phyloP scores from a whole-genome alignment of 768 basidiomycete genomes.

The Boletus rubescentipes region DNA sequence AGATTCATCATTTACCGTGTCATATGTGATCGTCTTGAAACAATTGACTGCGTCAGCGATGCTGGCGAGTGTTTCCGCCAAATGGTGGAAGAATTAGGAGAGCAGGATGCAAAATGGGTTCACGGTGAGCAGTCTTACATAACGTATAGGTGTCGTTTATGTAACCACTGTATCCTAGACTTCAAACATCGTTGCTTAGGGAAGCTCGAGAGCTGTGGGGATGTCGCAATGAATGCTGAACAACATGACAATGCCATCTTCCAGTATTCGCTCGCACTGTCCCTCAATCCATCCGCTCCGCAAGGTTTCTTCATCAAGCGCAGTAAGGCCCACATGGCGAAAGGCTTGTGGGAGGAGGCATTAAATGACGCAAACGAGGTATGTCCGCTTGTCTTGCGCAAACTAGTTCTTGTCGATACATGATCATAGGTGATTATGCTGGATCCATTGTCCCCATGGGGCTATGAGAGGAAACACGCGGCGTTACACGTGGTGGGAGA shows the following conservation, averaged over 20 bases:
- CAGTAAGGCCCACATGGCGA: not conserved
- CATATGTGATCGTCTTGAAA: not conserved
- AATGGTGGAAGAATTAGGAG: not conserved
- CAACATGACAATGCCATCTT: not conserved
- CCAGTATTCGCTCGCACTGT: conserved; percentile 1
- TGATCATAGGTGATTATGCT: not conserved
- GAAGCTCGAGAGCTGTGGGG: not conserved
- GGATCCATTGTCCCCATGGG: not conserved
- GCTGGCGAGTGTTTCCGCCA: not conserved
- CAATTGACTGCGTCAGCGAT: not conserved
- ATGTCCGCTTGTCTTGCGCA: not conserved
- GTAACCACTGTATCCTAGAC: not conserved
- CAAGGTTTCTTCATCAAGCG: not conserved
- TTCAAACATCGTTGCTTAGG: not conserved
- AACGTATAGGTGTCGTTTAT: too few species aligned
- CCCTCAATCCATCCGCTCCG: not conserved
- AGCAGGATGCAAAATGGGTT: not conserved
- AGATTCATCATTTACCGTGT: not conserved
- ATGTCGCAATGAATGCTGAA: not conserved
- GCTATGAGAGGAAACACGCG: not conserved
- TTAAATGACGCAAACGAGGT: conserved; percentile 4
- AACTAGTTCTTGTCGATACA: not conserved
- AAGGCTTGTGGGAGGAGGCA: not conserved
- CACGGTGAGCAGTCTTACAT: not conserved
- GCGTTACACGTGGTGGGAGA: not conserved